Evolutionary conservation across 257 asterid species (phyloP).

Genomic region (Scutellaria barbata): DNA sequence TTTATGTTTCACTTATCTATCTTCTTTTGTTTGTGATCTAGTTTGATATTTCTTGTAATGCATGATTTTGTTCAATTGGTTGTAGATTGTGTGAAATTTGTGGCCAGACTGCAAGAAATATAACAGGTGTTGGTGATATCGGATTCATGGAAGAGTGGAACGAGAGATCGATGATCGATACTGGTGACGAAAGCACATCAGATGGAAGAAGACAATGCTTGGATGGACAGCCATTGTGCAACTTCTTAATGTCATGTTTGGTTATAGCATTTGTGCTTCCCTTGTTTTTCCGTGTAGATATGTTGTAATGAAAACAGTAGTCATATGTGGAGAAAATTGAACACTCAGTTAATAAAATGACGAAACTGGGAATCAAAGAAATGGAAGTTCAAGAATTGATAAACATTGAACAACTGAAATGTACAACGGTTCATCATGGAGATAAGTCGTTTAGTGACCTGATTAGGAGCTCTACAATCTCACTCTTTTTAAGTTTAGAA

Average conservation of each 20-base stretch:
- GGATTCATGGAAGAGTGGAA: constrained; percentile 75
- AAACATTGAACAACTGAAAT: constrained; percentile 12
- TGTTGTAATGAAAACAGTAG: constrained; percentile 43
- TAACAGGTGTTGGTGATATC: constrained; percentile 46
- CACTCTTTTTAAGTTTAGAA: constrained; percentile 71
- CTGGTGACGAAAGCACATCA: neutral
- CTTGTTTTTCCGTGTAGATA: constrained; percentile 70
- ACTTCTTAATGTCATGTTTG: constrained; percentile 74
- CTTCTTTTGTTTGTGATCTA: too few species aligned
- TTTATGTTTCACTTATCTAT: neutral
- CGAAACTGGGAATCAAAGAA: neutral
- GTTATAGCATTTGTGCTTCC: constrained; percentile 73
- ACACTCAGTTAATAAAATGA: too few species aligned
- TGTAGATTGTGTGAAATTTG: constrained; percentile 85
- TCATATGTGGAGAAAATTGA: neutral
- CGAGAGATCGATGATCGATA: constrained; percentile 32
- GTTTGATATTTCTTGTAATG: too few species aligned
- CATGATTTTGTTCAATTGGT: neutral
- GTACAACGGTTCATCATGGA: constrained; percentile 11
- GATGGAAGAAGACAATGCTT: constrained; percentile 52
- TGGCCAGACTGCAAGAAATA: constrained; percentile 60
- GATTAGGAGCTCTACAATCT: constrained; percentile 58
- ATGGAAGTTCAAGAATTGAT: constrained; percentile 6
- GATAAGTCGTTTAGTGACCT: constrained; percentile 29
- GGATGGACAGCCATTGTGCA: constrained; percentile 67